Percentiles rank a stretch among this genome's conserved stretches.
phyloP scores from a whole-genome alignment of 176 grass and related monocot species.

The Puya raimondii region DNA sequence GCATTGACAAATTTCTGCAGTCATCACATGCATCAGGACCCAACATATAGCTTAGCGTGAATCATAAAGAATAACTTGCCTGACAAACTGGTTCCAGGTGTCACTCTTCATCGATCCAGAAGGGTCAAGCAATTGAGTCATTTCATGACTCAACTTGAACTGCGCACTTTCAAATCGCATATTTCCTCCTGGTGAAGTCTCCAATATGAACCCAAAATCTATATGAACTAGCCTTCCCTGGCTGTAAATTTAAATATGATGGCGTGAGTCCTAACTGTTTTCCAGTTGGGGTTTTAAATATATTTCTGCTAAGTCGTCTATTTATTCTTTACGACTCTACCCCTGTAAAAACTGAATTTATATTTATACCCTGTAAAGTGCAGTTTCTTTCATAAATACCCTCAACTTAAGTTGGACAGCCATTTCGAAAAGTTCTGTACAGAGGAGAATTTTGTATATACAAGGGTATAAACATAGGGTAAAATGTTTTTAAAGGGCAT shows the following conservation, averaged over 20 bases:
- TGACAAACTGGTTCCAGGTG: slow-evolving; percentile 96
- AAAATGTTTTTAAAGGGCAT: too few species aligned
- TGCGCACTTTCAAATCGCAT: slow-evolving; percentile 98
- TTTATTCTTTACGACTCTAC: too few species aligned
- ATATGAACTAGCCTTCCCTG: slow-evolving; percentile 98
- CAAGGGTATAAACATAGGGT: too few species aligned
- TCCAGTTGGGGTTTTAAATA: too few species aligned
- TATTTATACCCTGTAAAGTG: too few species aligned
- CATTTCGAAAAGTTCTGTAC: too few species aligned
- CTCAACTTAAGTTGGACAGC: too few species aligned
- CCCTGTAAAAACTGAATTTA: too few species aligned
- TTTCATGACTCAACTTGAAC: slow-evolving; percentile 99
- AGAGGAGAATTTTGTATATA: too few species aligned
- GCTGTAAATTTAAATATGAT: slow-evolving; percentile 44
- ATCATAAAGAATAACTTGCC: slow-evolving; percentile 35
- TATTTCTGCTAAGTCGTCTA: too few species aligned
- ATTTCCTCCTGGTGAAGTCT: slow-evolving; percentile 97
- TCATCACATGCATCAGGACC: not conserved
- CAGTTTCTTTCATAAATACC: too few species aligned
- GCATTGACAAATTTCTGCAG: not conserved
- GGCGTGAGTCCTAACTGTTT: slow-evolving; percentile 13
- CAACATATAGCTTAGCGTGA: not conserved
- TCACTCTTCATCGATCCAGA: slow-evolving; percentile 98
- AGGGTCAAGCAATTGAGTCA: slow-evolving; percentile 98
- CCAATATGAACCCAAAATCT: slow-evolving; percentile 99